phyloP scores from a whole-genome alignment of 176 grass and related monocot species.

The bread wheat (Triticum aestivum) region IWGSC_CS_RefSeq_v2.1 NC_057807.1:461671060-461671559 shows the following conservation, averaged over 20 bases:
- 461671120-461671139: neutral
- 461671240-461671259: slow-evolving; percentile 2
- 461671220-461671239: neutral
- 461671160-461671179: slow-evolving; percentile 20
- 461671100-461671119: neutral
- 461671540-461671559: neutral
- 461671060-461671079: neutral
- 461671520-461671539: neutral
- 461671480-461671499: neutral
- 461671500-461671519: neutral
- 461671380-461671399: neutral
- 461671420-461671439: neutral
- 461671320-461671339: slow-evolving; percentile 1
- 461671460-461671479: neutral
- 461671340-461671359: slow-evolving; percentile 24
- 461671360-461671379: neutral
- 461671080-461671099: neutral
- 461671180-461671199: neutral
- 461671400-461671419: slow-evolving; percentile 16
- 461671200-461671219: slow-evolving; percentile 17
- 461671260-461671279: slow-evolving; percentile 8
- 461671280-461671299: neutral
- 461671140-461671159: neutral
- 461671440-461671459: neutral
- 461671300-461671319: neutral